Conservation (phyloP, 2,329 filamentous ascomycete species). For the Cylindrodendrum hubeiense region DNA sequence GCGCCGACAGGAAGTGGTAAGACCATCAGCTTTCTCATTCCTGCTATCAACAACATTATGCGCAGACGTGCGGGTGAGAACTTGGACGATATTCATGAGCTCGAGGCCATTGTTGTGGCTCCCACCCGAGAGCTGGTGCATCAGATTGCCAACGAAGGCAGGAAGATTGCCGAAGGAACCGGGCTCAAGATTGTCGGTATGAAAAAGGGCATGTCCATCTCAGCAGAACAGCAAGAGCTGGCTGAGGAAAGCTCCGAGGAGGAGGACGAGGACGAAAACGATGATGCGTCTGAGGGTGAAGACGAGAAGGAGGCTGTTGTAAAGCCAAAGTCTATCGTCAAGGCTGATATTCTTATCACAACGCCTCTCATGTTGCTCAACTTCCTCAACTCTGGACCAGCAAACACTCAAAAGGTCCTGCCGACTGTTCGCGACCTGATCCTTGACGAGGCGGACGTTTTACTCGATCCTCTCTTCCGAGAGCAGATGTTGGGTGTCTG, state of each 20-base stretch:
- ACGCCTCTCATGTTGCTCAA: slow-evolving; percentile 77
- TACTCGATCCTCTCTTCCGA: slow-evolving; percentile 90
- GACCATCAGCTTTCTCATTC: slow-evolving; percentile 92
- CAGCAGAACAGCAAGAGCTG: slow-evolving; percentile 57
- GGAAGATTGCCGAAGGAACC: slow-evolving; percentile 82
- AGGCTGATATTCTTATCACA: slow-evolving; percentile 56
- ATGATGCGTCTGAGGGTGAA: slow-evolving; percentile 54
- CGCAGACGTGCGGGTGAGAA: slow-evolving; percentile 64
- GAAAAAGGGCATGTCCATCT: slow-evolving; percentile 85
- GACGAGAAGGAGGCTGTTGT: slow-evolving; percentile 41
- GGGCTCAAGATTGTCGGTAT: slow-evolving; percentile 84
- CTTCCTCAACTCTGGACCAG: slow-evolving; percentile 67
- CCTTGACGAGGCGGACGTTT: slow-evolving; percentile 94
- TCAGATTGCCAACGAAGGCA: slow-evolving; percentile 87
- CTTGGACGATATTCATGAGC: slow-evolving; percentile 54
- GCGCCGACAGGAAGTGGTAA: slow-evolving; percentile 98
- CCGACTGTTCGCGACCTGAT: slow-evolving; percentile 80
- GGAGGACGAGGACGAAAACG: slow-evolving; percentile 55
- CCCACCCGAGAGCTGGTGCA: slow-evolving; percentile 83
- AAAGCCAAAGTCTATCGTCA: slow-evolving; percentile 47
- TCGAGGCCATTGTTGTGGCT: slow-evolving; percentile 79
- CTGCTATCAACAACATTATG: slow-evolving; percentile 82
- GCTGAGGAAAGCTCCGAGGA: slow-evolving; percentile 55
- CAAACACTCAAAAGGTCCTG: slow-evolving; percentile 63
- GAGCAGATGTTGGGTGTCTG: slow-evolving; percentile 90